These are phyloP conservation scores for Torrubiellomyces zombiae DNA, from an alignment of 2,329 filamentous ascomycete species.

Conservation along the genomic window DNA sequence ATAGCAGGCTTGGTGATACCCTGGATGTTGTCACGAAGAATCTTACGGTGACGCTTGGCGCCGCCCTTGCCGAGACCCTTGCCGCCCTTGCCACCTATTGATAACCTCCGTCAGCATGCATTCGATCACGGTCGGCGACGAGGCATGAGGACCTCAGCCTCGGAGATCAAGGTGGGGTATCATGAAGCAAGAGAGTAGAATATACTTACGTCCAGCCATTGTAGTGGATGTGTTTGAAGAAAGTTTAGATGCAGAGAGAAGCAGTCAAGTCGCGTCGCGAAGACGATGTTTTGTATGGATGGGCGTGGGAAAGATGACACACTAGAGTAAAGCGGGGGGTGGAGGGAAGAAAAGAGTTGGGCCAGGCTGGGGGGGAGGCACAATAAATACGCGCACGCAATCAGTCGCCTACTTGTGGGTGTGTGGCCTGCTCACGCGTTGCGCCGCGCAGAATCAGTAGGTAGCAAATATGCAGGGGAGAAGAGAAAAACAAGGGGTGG, in stretches of 20 bases:
- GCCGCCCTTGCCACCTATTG: slow-evolving; percentile 76
- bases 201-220: slow-evolving; percentile 58
- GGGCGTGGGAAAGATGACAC: slow-evolving; percentile 7
- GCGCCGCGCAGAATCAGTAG: slow-evolving; percentile 1
- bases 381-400: slow-evolving; percentile 22
- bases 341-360: slow-evolving; percentile 12
- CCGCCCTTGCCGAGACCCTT: slow-evolving; percentile 97
- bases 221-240: slow-evolving; percentile 28
- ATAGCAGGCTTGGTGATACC: slow-evolving; percentile 98
- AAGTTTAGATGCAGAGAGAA: slow-evolving; percentile 2
- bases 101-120: slow-evolving; percentile 25
- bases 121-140: slow-evolving; percentile 1
- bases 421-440: slow-evolving; percentile 1
- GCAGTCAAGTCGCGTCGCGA: slow-evolving; percentile 4
- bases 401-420: slow-evolving; percentile 12
- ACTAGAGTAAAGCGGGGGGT: slow-evolving; percentile 10
- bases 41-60: slow-evolving; percentile 98
- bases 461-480: slow-evolving; percentile 8
- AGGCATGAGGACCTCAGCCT: slow-evolving; percentile 1
- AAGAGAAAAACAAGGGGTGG: too few relatives aligned
- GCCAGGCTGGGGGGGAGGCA: slow-evolving; percentile 11
- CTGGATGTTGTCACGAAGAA: slow-evolving; percentile 98
- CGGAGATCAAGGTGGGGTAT: not conserved
- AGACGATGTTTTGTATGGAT: slow-evolving; percentile 7
- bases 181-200: slow-evolving; percentile 4